Conservation (phyloP, 2,329 filamentous ascomycete genomes). For the Aureobasidium leucospermi region DNA sequence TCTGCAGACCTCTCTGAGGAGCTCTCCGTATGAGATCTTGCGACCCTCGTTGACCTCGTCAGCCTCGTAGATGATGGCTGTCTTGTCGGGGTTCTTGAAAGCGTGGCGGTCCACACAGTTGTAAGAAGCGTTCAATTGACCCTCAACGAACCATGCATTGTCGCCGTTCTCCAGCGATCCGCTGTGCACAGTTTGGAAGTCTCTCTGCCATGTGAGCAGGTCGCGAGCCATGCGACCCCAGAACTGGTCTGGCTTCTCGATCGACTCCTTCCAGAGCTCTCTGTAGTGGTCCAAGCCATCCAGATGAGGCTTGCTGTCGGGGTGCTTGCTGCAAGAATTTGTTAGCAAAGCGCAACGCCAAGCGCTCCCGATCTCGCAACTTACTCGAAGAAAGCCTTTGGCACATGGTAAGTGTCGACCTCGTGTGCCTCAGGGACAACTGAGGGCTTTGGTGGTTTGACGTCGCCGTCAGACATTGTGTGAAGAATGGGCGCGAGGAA, state of each 20-base stretch:
- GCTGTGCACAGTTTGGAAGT: constrained; percentile 82
- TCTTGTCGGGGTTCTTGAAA: constrained; percentile 84
- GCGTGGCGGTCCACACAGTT: constrained; percentile 97
- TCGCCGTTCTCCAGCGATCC: constrained; percentile 75
- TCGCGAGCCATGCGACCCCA: constrained; percentile 83
- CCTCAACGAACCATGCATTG: constrained; percentile 90
- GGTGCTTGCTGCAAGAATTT: constrained; percentile 47
- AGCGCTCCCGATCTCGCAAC: constrained; percentile 14
- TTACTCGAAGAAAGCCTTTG: constrained; percentile 45
- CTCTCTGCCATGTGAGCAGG: constrained; percentile 79
- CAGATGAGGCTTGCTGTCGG: constrained; percentile 49
- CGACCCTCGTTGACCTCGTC: constrained; percentile 84
- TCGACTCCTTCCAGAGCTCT: constrained; percentile 70
- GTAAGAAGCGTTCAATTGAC: constrained; percentile 88
- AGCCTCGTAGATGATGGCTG: constrained; percentile 97
- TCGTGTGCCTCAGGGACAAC: constrained; percentile 69
- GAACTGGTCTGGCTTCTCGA: constrained; percentile 80
- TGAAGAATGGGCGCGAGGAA: not conserved
- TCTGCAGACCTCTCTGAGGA: constrained; percentile 83
- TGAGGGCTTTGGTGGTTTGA: constrained; percentile 31
- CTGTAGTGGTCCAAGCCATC: constrained; percentile 55
- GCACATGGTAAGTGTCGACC: constrained; percentile 64
- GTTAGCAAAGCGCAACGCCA: constrained; percentile 11
- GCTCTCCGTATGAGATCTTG: constrained; percentile 85
- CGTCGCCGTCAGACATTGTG: constrained; percentile 39